These are phyloP conservation scores for Geotrichum aggregatum DNA, from an alignment of 1,139 yeast genomes.

Conservation along the genomic window DNA sequence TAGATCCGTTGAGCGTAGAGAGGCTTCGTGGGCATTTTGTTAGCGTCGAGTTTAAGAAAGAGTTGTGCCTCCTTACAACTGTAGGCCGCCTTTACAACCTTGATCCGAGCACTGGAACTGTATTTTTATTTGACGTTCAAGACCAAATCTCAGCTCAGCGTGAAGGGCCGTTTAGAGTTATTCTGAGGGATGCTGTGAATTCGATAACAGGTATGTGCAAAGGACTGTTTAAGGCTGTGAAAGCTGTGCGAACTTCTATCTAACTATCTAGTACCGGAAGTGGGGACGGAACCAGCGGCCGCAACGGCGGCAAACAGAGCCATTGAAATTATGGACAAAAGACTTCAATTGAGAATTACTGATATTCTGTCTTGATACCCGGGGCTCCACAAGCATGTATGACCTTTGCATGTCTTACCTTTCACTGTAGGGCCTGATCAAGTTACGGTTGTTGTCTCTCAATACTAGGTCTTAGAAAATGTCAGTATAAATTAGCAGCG, in stretches of 20 bases:
- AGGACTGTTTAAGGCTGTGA: too few relatives aligned
- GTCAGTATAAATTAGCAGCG: too few relatives aligned
- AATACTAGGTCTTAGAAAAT: too few relatives aligned
- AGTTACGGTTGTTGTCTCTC: too few relatives aligned
- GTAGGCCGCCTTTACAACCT: constrained; percentile 26
- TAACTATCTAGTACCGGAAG: neutral
- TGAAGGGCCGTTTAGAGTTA: neutral
- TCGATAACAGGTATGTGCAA: neutral
- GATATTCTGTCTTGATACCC: neutral
- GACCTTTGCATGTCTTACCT: too few relatives aligned
- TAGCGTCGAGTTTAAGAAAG: constrained; percentile 19
- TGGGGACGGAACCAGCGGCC: neutral
- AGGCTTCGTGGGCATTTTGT: constrained; percentile 22
- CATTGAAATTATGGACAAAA: neutral
- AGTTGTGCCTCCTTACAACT: constrained; percentile 18
- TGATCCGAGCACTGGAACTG: constrained; percentile 27
- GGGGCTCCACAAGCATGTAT: too few relatives aligned
- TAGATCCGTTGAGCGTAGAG: constrained; percentile 13
- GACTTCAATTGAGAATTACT: neutral
- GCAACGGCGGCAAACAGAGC: neutral
- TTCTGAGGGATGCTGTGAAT: neutral
- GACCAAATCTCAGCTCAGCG: neutral
- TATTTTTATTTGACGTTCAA: constrained; percentile 12
- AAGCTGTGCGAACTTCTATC: neutral
- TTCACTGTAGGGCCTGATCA: too few relatives aligned